Base-by-base conservation (phyloP, 2,329 filamentous ascomycete genomes). In the Fusarium succisae region DNA sequence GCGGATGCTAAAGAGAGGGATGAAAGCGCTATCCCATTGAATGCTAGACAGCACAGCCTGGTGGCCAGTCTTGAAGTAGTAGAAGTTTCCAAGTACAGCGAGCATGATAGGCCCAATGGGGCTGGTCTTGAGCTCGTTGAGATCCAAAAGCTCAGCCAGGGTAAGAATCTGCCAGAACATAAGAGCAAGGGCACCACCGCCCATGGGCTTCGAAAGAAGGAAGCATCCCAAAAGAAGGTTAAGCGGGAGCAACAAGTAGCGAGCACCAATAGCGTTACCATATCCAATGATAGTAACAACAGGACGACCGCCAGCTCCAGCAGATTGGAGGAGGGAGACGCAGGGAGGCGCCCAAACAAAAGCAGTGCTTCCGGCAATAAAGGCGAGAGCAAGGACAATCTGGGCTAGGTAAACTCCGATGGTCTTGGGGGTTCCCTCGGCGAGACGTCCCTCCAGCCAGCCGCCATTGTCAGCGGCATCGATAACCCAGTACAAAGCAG, bases 11-110 rank as follows among this genome's bases (percentile, higher is more conserved):
- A 92, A 91, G 13, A 98, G 88, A 1, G 96, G 93, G 75, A 99
- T 94, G 83, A 99, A 99, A 7, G 95, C 96, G 26, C 91, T 90
- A 84, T 99, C 96, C 96, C 96, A 99, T 80, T 99, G 96, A 79
- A 99, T 96, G 74, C 91, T 94, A 76, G 92, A 89, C 30, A 98
- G 88, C 0, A 91, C 93, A 18, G 96, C 96, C 83, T 98, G 96
- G 82, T 99, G 96, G 70, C 96, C 96, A 0, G 96, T 99, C 81
- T 97, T 98, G 90, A 99, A 99, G 86, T 92, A 99, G 85, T 98
- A 92, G 83, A 96, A 97, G 78, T 93, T 94, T 68, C 95, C 96
- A 2, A 99, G 90, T n/a, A 98, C 84, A 17, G 91, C 96, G 32
- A 98, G 89, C 72, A 97, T 88, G 44, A 96, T 86, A 26, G 96